Conservation (phyloP, 495 filamentous ascomycete genomes). For the Penicillium verhagenii region DNA sequence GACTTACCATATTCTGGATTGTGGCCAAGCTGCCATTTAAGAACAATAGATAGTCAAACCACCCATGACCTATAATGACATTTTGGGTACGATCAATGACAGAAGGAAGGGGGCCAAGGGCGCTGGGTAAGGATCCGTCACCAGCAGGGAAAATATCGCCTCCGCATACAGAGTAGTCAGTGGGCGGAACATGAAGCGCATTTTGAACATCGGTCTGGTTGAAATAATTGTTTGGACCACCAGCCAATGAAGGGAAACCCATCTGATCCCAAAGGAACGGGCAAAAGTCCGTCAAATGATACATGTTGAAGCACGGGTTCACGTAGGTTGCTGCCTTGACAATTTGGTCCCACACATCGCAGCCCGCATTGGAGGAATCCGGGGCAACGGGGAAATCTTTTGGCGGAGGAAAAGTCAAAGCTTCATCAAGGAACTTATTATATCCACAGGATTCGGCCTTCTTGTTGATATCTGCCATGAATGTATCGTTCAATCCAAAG, state of each 20-base stretch:
- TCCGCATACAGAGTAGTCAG: slow-evolving; percentile 62
- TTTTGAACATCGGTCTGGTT: slow-evolving; percentile 72
- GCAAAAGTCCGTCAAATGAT: slow-evolving; percentile 73
- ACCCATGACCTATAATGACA: slow-evolving; percentile 67
- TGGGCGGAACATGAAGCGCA: slow-evolving; percentile 66
- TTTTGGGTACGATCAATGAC: slow-evolving; percentile 72
- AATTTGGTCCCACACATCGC: slow-evolving; percentile 59
- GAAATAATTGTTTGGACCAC: slow-evolving; percentile 67
- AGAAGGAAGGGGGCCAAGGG: slow-evolving; percentile 54
- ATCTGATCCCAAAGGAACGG: slow-evolving; percentile 71
- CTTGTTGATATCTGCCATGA: slow-evolving; percentile 55
- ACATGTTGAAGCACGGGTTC: slow-evolving; percentile 82
- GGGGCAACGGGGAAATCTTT: slow-evolving; percentile 50
- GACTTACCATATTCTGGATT: slow-evolving; percentile 66
- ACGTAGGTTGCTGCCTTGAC: slow-evolving; percentile 52
- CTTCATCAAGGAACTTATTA: slow-evolving; percentile 56
- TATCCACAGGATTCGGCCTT: slow-evolving; percentile 63
- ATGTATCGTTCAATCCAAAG: slow-evolving; percentile 66
- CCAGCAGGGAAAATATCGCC: slow-evolving; percentile 55
- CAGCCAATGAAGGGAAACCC: slow-evolving; percentile 65
- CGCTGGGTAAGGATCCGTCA: slow-evolving; percentile 48
- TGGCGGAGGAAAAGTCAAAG: slow-evolving; percentile 67
- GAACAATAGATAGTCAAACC: slow-evolving; percentile 56
- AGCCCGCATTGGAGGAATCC: slow-evolving; percentile 37
- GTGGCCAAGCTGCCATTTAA: slow-evolving; percentile 66